Evolutionary conservation across 2,329 filamentous ascomycete species (phyloP).

Genomic region (Penicillium digitatum): DNA sequence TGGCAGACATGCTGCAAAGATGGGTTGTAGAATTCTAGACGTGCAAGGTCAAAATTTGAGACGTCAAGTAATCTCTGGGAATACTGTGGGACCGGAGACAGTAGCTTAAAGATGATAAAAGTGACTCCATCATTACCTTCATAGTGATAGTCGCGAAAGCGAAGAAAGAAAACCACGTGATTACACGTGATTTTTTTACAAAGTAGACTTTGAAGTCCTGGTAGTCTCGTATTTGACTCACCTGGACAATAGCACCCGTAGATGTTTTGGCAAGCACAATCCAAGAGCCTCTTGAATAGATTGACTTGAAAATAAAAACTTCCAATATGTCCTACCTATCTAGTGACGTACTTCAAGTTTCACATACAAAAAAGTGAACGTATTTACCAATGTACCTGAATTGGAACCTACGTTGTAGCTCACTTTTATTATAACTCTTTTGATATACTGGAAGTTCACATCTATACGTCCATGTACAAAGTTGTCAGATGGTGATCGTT

Average conservation of each 20-base stretch:
- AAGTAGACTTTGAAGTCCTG: too few species aligned
- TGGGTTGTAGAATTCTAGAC: not conserved
- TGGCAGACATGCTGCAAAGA: constrained; percentile 36
- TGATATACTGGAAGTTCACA: not conserved
- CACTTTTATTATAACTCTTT: not conserved
- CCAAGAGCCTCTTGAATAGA: too few species aligned
- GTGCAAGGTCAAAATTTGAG: too few species aligned
- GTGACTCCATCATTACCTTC: not conserved
- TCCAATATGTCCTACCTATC: too few species aligned
- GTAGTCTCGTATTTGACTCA: not conserved
- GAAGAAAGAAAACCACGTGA: not conserved
- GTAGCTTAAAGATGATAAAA: not conserved
- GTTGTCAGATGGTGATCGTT: not conserved
- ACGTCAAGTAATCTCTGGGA: not conserved
- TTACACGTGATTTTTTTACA: not conserved
- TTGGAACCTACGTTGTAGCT: not conserved
- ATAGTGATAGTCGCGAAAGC: not conserved
- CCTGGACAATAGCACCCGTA: not conserved
- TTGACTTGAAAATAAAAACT: too few species aligned
- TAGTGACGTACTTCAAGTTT: too few species aligned
- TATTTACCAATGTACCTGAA: not conserved
- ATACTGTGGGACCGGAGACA: not conserved
- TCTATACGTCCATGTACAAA: not conserved
- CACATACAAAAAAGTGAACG: too few species aligned
- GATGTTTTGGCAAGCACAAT: too few species aligned